Percentiles rank a stretch among this genome's conserved stretches.
phyloP scores from a whole-genome alignment of 441 rosid genomes.

The Erodium trifolium region DNA sequence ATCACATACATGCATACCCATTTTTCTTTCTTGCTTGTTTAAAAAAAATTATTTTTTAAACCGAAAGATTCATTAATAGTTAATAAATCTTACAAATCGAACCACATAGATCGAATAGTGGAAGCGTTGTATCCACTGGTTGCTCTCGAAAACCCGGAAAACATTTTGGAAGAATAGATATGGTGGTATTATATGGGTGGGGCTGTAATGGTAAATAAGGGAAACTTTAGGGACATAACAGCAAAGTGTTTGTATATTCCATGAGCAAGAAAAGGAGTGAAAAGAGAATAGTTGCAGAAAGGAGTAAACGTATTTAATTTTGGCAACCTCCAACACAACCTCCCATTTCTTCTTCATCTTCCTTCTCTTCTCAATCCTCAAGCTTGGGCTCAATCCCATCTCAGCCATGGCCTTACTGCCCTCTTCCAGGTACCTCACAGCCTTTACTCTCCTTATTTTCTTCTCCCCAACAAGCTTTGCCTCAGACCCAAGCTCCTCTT shows the following conservation, averaged over 20 bases:
- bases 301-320: slow-evolving; percentile 5
- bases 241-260: neutral
- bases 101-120: too few species aligned
- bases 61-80: too few species aligned
- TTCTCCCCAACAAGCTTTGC: neutral
- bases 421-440: neutral
- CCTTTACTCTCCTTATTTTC: neutral
- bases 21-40: too few species aligned
- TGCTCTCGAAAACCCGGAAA: too few species aligned
- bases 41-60: too few species aligned
- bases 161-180: too few species aligned
- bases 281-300: neutral
- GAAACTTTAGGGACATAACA: neutral
- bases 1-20: too few species aligned
- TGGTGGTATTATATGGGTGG: too few species aligned
- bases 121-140: too few species aligned
- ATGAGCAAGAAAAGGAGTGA: neutral
- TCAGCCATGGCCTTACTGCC: neutral
- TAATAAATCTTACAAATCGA: too few species aligned
- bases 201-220: neutral
- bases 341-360: neutral
- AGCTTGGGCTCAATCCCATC: neutral
- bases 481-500: slow-evolving; percentile 28
- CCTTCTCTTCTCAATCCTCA: neutral
- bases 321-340: neutral